These are phyloP conservation scores for Pyrenochaeta sp. DNA, from an alignment of 2,329 filamentous ascomycete species.

Conservation along the genomic window DNA sequence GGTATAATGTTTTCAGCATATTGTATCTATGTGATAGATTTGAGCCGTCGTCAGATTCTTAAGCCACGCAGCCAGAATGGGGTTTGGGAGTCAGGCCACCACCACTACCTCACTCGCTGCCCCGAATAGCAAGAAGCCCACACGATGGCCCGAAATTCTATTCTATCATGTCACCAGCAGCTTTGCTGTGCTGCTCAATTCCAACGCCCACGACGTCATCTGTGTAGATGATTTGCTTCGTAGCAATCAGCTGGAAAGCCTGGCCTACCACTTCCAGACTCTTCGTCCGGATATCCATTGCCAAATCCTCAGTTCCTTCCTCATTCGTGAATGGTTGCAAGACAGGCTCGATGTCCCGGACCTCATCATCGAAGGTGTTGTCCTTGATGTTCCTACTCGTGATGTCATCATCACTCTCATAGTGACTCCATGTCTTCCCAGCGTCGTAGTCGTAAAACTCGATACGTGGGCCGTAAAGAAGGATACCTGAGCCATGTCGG, in stretches of 20 bases:
- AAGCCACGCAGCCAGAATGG: not conserved
- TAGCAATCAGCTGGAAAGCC: constrained; percentile 7
- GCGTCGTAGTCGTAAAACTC: constrained; percentile 35
- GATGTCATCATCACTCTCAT: not conserved
- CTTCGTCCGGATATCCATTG: constrained; percentile 16
- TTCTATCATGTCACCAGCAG: not conserved
- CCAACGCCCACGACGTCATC: not conserved
- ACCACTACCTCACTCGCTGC: not conserved
- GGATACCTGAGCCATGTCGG: constrained; percentile 24
- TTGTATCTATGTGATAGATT: too few relatives aligned
- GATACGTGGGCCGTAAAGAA: constrained; percentile 35
- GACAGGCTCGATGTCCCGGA: not conserved
- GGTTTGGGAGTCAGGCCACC: too few relatives aligned
- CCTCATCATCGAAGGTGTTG: not conserved
- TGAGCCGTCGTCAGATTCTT: not conserved
- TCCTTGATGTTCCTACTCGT: not conserved
- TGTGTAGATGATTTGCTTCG: constrained; percentile 9
- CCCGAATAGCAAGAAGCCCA: not conserved
- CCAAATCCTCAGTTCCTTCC: not conserved
- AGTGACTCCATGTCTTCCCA: not conserved
- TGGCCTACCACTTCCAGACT: constrained; percentile 6
- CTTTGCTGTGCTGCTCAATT: not conserved
- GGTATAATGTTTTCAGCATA: too few relatives aligned
- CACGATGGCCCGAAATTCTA: not conserved
- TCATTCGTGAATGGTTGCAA: not conserved